Conservation (phyloP, 176 grass and related monocot genomes). For the Triticum turgidum region DNA sequence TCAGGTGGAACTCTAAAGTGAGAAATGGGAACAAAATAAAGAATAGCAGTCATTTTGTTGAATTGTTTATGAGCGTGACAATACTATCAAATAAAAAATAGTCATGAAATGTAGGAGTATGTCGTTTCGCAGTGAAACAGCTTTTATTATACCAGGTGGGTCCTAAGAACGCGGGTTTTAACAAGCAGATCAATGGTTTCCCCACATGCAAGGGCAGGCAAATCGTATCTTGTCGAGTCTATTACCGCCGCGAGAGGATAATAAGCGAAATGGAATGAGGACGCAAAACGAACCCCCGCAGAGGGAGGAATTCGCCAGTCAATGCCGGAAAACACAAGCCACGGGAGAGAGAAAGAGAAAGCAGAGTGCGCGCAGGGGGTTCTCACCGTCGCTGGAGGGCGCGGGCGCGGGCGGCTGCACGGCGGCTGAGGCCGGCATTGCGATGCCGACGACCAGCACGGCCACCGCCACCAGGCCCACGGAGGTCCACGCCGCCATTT, state of each 20-base stretch:
- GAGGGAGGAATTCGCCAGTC: neutral
- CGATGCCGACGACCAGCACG: constrained; percentile 32
- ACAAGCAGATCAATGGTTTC: neutral
- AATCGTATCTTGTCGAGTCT: neutral
- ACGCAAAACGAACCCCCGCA: neutral
- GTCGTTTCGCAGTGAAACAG: neutral
- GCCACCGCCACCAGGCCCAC: constrained; percentile 21
- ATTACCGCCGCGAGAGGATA: neutral
- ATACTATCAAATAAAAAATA: neutral
- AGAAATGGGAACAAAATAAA: neutral
- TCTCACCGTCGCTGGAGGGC: constrained; percentile 34
- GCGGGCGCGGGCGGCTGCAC: constrained; percentile 20
- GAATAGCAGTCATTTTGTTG: neutral
- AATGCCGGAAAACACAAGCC: neutral
- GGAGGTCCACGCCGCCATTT: constrained; percentile 23
- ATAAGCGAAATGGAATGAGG: neutral
- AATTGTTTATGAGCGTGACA: neutral
- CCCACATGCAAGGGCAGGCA: neutral
- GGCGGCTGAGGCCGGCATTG: constrained; percentile 26
- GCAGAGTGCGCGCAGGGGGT: too few relatives aligned
- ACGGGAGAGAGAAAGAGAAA: neutral
- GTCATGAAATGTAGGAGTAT: neutral
- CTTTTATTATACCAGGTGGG: neutral
- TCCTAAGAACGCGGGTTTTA: neutral
- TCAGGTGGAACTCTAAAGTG: neutral